phyloP scores from a whole-genome alignment of 23 red algal genomes.

The Porphyridium purpureum region DNA sequence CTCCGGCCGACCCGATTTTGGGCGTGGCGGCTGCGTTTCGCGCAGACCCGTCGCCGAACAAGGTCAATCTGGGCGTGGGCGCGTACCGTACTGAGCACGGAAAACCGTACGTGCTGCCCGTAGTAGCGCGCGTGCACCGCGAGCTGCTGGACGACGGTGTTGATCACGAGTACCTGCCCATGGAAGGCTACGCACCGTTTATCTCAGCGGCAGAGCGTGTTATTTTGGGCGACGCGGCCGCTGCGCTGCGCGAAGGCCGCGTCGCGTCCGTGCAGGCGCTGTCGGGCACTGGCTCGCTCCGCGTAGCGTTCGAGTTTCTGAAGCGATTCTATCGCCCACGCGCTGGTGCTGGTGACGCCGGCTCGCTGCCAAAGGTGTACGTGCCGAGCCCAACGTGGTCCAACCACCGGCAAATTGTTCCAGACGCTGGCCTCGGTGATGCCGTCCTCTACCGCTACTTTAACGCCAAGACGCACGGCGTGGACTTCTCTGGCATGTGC shows the following conservation, averaged over 20 bases:
- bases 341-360: neutral
- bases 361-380: conserved; percentile 16
- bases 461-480: conserved; percentile 29
- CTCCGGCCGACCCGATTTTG: conserved; percentile 81
- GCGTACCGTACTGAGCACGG: conserved; percentile 80
- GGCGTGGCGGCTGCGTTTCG: conserved; percentile 31
- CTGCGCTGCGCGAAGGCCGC: conserved; percentile 34
- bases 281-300: conserved; percentile 68
- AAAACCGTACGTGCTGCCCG: conserved; percentile 55
- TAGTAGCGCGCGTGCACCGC: conserved; percentile 12
- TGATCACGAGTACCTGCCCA: conserved; percentile 86
- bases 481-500: conserved; percentile 50
- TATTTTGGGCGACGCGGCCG: conserved; percentile 38
- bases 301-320: conserved; percentile 60
- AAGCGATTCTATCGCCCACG: conserved; percentile 17
- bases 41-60: conserved; percentile 46
- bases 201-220: conserved; percentile 28
- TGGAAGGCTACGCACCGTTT: conserved; percentile 57
- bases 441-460: conserved; percentile 59
- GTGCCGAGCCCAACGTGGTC: conserved; percentile 77
- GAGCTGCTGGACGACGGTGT: conserved; percentile 3
- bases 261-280: conserved; percentile 78
- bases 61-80: conserved; percentile 85
- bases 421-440: conserved; percentile 23
- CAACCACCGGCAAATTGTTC: conserved; percentile 72